Conservation (phyloP, 2,329 filamentous ascomycete species). For the Trematosphaeria pertusa region DNA sequence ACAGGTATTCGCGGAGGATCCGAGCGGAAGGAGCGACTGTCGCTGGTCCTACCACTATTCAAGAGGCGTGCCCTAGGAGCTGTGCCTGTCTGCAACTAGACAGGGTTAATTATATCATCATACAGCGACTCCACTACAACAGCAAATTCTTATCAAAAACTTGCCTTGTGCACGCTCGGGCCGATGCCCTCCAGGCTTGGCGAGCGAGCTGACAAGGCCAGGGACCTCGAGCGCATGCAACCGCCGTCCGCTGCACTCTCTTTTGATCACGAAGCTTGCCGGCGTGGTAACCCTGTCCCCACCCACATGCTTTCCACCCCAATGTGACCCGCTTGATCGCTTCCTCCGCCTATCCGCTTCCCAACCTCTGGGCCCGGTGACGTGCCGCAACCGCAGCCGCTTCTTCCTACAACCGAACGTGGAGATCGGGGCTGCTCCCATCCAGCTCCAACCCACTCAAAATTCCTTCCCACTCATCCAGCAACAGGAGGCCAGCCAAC, state of each 20-base stretch:
- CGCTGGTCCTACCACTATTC: no score
- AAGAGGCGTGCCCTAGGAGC: no score
- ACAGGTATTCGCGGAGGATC: no score
- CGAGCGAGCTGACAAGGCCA: slow-evolving; percentile 7
- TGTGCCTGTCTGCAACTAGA: no score
- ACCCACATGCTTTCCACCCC: slow-evolving; percentile 27
- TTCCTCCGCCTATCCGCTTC: slow-evolving; percentile 26
- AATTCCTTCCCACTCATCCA: slow-evolving; percentile 78
- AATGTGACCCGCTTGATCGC: slow-evolving; percentile 47
- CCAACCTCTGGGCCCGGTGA: slow-evolving; percentile 34
- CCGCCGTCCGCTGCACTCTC: slow-evolving; percentile 18
- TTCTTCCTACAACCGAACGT: slow-evolving; percentile 30
- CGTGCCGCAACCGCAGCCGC: slow-evolving; percentile 36
- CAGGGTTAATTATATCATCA: background rate
- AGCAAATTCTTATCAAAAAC: background rate
- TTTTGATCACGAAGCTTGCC: slow-evolving; percentile 34
- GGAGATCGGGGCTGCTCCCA: slow-evolving; percentile 49
- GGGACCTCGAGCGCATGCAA: slow-evolving; percentile 4
- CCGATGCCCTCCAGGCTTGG: slow-evolving; percentile 13
- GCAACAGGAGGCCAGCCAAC: slow-evolving; percentile 74
- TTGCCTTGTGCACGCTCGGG: slow-evolving; percentile 7
- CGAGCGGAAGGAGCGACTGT: no score
- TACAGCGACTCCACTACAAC: background rate
- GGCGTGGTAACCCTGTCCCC: slow-evolving; percentile 28
- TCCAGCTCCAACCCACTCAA: slow-evolving; percentile 73